Evolutionary conservation across 257 asterid genomes (phyloP).

Genomic region (Haberlea rhodopensis): DNA sequence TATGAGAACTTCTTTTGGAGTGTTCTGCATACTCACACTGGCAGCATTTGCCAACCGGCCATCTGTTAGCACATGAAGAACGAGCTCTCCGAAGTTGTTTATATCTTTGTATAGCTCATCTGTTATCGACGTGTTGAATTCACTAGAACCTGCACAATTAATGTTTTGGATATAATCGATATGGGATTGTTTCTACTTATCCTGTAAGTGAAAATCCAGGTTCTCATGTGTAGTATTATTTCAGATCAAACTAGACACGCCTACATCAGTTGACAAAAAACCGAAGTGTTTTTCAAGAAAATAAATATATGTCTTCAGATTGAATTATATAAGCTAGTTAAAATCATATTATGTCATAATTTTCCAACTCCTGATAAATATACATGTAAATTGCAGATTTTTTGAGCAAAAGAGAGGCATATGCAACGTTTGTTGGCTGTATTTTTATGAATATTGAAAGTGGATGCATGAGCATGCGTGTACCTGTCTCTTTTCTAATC

Average conservation of each 20-base stretch:
- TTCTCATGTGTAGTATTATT: background rate
- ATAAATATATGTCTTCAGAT: background rate
- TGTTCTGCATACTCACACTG: constrained; percentile 23
- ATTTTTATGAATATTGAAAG: background rate
- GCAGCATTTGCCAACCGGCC: constrained; percentile 47
- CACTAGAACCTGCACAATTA: constrained; percentile 65
- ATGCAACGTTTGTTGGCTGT: background rate
- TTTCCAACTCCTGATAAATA: background rate
- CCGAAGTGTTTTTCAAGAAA: background rate
- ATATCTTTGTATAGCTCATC: constrained; percentile 70
- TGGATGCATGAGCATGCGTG: background rate
- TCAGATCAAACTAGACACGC: background rate
- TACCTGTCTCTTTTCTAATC: constrained; percentile 56
- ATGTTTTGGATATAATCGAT: background rate
- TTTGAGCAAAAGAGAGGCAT: background rate
- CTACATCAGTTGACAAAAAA: background rate
- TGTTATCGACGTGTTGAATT: constrained; percentile 31
- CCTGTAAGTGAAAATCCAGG: background rate
- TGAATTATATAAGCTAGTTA: background rate
- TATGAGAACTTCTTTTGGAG: constrained; percentile 43
- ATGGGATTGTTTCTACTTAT: no score
- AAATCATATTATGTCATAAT: background rate
- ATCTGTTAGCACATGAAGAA: constrained; percentile 58
- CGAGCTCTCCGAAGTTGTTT: constrained; percentile 63
- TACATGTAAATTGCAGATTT: background rate